A percentile compares a stretch with the other conserved stretches of the same genome.
These are phyloP conservation scores for Vitis rupestris DNA, from an alignment of 164 flowering plant species.

Conservation along the genomic window DNA sequence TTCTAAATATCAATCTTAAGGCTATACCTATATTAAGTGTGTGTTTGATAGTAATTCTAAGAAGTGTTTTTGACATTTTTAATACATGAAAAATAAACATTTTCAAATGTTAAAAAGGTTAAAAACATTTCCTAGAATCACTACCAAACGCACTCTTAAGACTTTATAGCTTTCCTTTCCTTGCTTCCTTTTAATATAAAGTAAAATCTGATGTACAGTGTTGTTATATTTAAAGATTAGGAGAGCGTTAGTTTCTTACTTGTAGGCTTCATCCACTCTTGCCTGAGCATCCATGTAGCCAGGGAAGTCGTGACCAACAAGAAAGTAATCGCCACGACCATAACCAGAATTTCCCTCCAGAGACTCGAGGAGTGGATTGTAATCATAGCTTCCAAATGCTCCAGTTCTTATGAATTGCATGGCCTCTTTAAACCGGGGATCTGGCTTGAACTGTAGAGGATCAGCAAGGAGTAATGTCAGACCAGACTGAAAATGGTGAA, in stretches of 20 bases:
- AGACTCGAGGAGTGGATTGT: slow-evolving; percentile 89
- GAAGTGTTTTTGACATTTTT: too few relatives aligned
- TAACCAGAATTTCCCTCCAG: slow-evolving; percentile 90
- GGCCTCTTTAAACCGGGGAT: slow-evolving; percentile 94
- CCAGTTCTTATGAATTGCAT: slow-evolving; percentile 81
- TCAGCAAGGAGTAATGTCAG: slow-evolving; percentile 14
- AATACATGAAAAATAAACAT: too few relatives aligned
- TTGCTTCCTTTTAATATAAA: too few relatives aligned
- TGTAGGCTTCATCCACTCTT: slow-evolving; percentile 90
- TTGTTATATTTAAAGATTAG: not conserved
- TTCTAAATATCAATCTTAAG: too few relatives aligned
- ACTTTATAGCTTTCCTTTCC: too few relatives aligned
- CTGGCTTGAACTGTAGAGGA: slow-evolving; percentile 82
- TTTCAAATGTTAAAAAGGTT: too few relatives aligned
- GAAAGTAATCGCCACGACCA: slow-evolving; percentile 97
- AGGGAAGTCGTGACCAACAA: slow-evolving; percentile 92
- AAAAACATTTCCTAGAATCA: too few relatives aligned
- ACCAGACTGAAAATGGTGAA: not conserved
- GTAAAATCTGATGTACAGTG: too few relatives aligned
- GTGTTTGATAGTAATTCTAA: too few relatives aligned
- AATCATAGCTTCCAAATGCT: slow-evolving; percentile 91
- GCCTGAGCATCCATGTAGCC: slow-evolving; percentile 91
- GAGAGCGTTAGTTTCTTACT: slow-evolving; percentile 46
- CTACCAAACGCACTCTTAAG: too few relatives aligned
- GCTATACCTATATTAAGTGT: too few relatives aligned